These are phyloP conservation scores for Trichoderma erinaceum DNA, from an alignment of 495 filamentous ascomycete species.

Conservation along the genomic window DNA sequence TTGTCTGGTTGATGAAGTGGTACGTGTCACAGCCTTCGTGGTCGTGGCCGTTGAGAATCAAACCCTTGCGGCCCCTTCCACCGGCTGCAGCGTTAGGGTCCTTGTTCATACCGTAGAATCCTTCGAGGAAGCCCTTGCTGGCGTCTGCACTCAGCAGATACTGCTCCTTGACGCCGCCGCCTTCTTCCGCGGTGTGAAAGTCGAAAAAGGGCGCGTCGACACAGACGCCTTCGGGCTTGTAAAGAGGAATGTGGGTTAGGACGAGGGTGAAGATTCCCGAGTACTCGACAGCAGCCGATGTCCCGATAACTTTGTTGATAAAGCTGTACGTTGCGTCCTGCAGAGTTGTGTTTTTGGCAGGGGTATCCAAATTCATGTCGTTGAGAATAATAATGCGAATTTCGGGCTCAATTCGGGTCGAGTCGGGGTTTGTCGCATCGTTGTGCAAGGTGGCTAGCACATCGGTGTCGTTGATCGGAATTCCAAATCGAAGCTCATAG, in stretches of 20 bases:
- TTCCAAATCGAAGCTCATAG: conserved; percentile 74
- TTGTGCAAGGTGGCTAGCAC: conserved; percentile 32
- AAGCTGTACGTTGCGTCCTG: conserved; percentile 70
- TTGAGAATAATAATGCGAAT: conserved; percentile 83
- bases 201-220: conserved; percentile 75
- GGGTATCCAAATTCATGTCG: conserved; percentile 83
- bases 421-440: conserved; percentile 25
- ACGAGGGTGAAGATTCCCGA: conserved; percentile 67
- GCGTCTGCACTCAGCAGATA: conserved; percentile 74
- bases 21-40: conserved; percentile 87
- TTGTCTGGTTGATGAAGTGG: conserved; percentile 62
- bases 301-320: conserved; percentile 63
- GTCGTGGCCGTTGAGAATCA: conserved; percentile 89
- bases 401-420: conserved; percentile 47
- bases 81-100: conserved; percentile 44
- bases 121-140: conserved; percentile 63
- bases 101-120: conserved; percentile 70
- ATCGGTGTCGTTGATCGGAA: conserved; percentile 36
- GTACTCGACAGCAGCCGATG: conserved; percentile 60
- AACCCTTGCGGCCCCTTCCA: conserved; percentile 54
- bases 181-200: conserved; percentile 57
- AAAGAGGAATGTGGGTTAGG: conserved; percentile 85
- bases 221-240: conserved; percentile 78
- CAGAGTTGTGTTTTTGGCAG: conserved; percentile 56
- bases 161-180: conserved; percentile 77